Evolutionary conservation across 148 eudicot genomes (phyloP).

Genomic region (Diospyros kaki): DNA sequence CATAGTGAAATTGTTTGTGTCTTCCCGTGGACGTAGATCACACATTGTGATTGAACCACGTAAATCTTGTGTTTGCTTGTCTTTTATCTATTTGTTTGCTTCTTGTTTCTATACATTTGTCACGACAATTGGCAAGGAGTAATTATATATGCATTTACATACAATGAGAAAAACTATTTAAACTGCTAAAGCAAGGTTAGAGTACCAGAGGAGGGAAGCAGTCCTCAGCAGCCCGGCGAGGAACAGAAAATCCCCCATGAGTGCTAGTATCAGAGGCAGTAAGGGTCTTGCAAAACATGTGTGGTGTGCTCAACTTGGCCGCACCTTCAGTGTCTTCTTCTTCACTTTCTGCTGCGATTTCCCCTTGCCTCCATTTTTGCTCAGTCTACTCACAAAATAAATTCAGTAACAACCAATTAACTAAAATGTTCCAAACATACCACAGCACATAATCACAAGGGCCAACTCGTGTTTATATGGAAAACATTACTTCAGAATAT

Average conservation of each 20-base stretch:
- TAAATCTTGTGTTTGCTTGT: too few relatives aligned
- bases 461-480: background rate
- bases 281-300: slow-evolving; percentile 98
- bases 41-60: too few relatives aligned
- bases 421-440: background rate
- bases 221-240: slow-evolving; percentile 99
- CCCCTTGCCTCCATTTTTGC: slow-evolving; percentile 60
- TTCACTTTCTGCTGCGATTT: slow-evolving; percentile 42
- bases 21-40: too few relatives aligned
- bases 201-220: slow-evolving; percentile 95
- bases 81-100: too few relatives aligned
- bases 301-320: slow-evolving; percentile 68
- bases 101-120: too few relatives aligned
- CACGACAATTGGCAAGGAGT: background rate
- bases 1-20: too few relatives aligned
- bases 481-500: background rate
- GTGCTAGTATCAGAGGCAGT: slow-evolving; percentile 99
- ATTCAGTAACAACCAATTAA: slow-evolving; percentile 3
- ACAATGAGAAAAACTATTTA: background rate
- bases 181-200: background rate
- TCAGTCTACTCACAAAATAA: slow-evolving; percentile 42
- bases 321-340: slow-evolving; percentile 60
- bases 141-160: background rate
- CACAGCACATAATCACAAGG: background rate
- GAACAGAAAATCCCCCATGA: slow-evolving; percentile 98